A percentile compares a stretch with the other conserved stretches of the same genome.
phyloP scores from a whole-genome alignment of 202 grass and related monocot genomes.

The Bolboschoenoplectus hybrid region DNA sequence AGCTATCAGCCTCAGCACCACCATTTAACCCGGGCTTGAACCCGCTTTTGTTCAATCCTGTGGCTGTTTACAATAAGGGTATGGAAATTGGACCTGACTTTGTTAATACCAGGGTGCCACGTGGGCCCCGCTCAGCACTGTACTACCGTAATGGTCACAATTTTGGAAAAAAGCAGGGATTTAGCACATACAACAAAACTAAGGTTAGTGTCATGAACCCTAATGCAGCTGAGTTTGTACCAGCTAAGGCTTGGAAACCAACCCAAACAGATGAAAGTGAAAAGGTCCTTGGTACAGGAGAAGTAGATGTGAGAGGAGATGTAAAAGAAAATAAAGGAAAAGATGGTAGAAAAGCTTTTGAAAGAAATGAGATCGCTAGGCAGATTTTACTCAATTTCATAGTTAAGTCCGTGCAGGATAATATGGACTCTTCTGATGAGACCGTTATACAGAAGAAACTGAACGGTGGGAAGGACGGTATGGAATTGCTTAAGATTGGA shows the following conservation, averaged over 20 bases:
- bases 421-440: conserved; percentile 52
- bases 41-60: conserved; percentile 69
- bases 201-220: conserved; percentile 82
- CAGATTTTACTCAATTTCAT: conserved; percentile 97
- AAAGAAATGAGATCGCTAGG: conserved; percentile 85
- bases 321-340: conserved; percentile 52
- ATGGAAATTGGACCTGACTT: conserved; percentile 67
- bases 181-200: conserved; percentile 66
- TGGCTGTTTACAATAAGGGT: conserved; percentile 54
- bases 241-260: conserved; percentile 62
- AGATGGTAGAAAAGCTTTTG: conserved; percentile 42
- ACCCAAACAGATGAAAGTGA: conserved; percentile 48
- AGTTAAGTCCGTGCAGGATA: conserved; percentile 78
- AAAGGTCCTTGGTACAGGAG: conserved; percentile 37
- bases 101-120: conserved; percentile 72
- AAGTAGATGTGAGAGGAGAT: conserved; percentile 46
- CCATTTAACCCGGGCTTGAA: conserved; percentile 91
- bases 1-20: conserved; percentile 95
- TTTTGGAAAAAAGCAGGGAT: conserved; percentile 76
- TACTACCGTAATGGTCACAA: conserved; percentile 67
- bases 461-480: conserved; percentile 32
- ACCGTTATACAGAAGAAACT: conserved; percentile 45
- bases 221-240: conserved; percentile 94
- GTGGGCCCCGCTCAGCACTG: conserved; percentile 77
- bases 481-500: conserved; percentile 52